A percentile compares a stretch with the other conserved stretches of the same genome.
Conservation (phyloP, 495 filamentous ascomycete species). For the Penicillium nucicola region DNA sequence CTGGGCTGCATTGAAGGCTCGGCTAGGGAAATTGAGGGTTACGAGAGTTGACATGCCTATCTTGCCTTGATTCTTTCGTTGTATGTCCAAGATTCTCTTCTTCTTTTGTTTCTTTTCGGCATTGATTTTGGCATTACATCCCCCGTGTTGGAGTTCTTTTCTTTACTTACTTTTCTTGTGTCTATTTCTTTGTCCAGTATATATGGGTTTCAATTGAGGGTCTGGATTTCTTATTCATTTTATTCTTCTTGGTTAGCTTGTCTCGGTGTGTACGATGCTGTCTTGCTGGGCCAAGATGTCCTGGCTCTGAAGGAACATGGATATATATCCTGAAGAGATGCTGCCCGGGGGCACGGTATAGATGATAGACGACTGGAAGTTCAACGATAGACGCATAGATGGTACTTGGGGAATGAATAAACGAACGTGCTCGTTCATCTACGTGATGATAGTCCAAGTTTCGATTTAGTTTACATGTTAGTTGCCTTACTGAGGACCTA, state of each 20-base stretch:
- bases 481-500: no score
- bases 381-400: no score
- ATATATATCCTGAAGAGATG: no score
- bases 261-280: slow-evolving; percentile 5
- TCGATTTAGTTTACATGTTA: no score
- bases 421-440: no score
- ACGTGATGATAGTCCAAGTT: no score
- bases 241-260: slow-evolving; percentile 5
- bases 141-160: slow-evolving; percentile 11
- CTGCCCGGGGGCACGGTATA: no score
- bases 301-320: no score
- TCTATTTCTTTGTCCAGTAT: slow-evolving; percentile 24
- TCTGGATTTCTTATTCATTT: slow-evolving; percentile 9
- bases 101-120: slow-evolving; percentile 3
- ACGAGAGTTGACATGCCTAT: slow-evolving; percentile 24
- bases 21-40: slow-evolving; percentile 48
- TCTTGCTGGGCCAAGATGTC: no score
- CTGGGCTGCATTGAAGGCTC: slow-evolving; percentile 57
- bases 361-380: no score
- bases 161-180: slow-evolving; percentile 4
- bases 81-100: neutral
- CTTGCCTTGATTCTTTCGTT: slow-evolving; percentile 17
- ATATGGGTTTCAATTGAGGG: slow-evolving; percentile 27
- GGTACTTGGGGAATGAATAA: no score
- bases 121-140: neutral